These are phyloP conservation scores for Fusarium mundagurra DNA, from an alignment of 2,329 filamentous ascomycete genomes.

Conservation along the genomic window DNA sequence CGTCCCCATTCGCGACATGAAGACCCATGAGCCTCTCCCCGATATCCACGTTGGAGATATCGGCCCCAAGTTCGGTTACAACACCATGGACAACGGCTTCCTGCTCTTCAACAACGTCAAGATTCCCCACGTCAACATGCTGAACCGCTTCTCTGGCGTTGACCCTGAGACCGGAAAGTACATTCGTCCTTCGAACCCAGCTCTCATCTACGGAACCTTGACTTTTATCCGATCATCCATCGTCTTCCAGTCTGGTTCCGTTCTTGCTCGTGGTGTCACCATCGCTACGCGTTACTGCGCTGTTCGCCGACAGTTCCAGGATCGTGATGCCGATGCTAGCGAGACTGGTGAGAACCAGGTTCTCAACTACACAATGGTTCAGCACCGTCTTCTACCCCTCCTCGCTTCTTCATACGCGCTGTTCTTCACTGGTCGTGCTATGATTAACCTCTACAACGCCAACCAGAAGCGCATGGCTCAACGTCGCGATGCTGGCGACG, in stretches of 20 bases:
- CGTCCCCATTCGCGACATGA: slow-evolving; percentile 75
- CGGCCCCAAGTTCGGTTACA: slow-evolving; percentile 82
- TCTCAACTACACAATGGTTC: slow-evolving; percentile 84
- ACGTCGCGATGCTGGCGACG: slow-evolving; percentile 51
- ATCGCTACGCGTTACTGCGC: slow-evolving; percentile 80
- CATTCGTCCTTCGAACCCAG: slow-evolving; percentile 70
- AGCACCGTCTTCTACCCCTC: slow-evolving; percentile 76
- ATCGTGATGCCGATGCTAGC: slow-evolving; percentile 70
- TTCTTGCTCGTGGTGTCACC: slow-evolving; percentile 78
- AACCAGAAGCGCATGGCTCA: slow-evolving; percentile 74
- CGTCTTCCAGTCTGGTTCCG: slow-evolving; percentile 76
- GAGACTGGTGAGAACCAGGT: slow-evolving; percentile 76
- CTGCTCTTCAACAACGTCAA: slow-evolving; percentile 78
- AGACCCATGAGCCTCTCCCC: slow-evolving; percentile 74
- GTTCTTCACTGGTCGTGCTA: slow-evolving; percentile 79
- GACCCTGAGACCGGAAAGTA: slow-evolving; percentile 76
- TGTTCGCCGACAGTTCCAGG: slow-evolving; percentile 81
- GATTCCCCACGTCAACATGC: slow-evolving; percentile 78
- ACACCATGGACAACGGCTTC: slow-evolving; percentile 86
- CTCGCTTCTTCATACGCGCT: slow-evolving; percentile 80
- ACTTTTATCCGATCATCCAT: slow-evolving; percentile 80
- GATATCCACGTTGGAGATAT: slow-evolving; percentile 82
- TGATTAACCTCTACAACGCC: slow-evolving; percentile 78
- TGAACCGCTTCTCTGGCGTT: slow-evolving; percentile 75
- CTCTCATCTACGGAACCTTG: slow-evolving; percentile 78